Conservation (phyloP, 306 rosid genomes). For the Rosa persica region DNA sequence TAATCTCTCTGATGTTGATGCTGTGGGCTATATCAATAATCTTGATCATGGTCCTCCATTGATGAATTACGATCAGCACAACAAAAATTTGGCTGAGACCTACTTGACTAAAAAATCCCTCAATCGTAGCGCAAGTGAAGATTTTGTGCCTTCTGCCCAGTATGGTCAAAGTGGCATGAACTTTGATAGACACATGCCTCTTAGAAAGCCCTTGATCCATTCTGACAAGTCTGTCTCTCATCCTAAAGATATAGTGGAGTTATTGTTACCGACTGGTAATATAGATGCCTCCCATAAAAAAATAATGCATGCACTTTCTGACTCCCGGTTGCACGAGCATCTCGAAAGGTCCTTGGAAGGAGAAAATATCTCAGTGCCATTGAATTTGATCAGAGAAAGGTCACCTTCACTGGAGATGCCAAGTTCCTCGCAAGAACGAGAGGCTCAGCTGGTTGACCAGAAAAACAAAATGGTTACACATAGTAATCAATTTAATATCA, state of each 20-base stretch:
- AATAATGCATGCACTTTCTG: constrained; percentile 53
- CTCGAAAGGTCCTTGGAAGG: constrained; percentile 34
- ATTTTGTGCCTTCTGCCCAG: constrained; percentile 38
- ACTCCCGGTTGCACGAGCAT: constrained; percentile 50
- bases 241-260: constrained; percentile 26
- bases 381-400: constrained; percentile 31
- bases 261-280: constrained; percentile 33
- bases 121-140: constrained; percentile 43
- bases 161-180: constrained; percentile 37
- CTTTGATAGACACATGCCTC: constrained; percentile 36
- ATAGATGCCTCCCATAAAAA: constrained; percentile 39
- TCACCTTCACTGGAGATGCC: constrained; percentile 36
- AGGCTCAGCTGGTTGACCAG: constrained; percentile 31
- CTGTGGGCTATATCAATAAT: constrained; percentile 38
- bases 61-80: constrained; percentile 42
- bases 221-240: constrained; percentile 39
- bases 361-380: constrained; percentile 23
- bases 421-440: constrained; percentile 39
- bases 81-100: constrained; percentile 37
- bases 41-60: constrained; percentile 44
- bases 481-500: constrained; percentile 33
- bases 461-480: constrained; percentile 24
- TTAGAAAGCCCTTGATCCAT: constrained; percentile 37
- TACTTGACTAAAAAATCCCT: constrained; percentile 45
- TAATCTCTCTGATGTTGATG: constrained; percentile 55